Conservation (phyloP, 495 filamentous ascomycete genomes). For the Hypoxylon crocopeplum region DNA sequence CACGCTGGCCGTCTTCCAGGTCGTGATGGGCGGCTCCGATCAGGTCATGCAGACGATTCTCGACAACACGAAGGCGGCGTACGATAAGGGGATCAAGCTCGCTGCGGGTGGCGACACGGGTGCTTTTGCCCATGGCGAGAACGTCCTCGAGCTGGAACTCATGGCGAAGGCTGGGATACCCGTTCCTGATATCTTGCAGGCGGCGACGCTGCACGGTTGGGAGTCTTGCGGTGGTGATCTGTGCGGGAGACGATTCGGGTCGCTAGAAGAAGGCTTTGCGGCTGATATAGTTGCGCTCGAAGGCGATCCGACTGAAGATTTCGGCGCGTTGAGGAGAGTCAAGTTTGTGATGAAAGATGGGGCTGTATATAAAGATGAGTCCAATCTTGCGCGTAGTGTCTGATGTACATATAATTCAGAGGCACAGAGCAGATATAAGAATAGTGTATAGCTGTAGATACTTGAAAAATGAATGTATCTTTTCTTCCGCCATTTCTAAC, state of each 20-base stretch:
- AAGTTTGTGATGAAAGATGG: conserved; percentile 62
- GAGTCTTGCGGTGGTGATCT: conserved; percentile 57
- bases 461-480: too few relatives aligned
- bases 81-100: conserved; percentile 53
- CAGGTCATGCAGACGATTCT: conserved; percentile 30
- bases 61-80: conserved; percentile 43
- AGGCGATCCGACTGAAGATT: conserved; percentile 45
- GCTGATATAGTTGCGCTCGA: conserved; percentile 59
- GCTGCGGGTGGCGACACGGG: conserved; percentile 60
- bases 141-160: conserved; percentile 57
- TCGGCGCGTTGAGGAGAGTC: conserved; percentile 51
- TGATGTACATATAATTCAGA: too few relatives aligned
- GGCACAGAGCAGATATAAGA: neutral
- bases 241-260: conserved; percentile 57
- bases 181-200: conserved; percentile 52
- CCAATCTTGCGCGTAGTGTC: neutral
- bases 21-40: conserved; percentile 1
- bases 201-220: conserved; percentile 58
- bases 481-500: too few relatives aligned
- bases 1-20: conserved; percentile 53
- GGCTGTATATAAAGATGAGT: conserved; percentile 46
- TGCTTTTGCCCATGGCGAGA: conserved; percentile 57
- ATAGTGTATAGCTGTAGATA: too few relatives aligned
- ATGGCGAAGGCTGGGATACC: conserved; percentile 59
- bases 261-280: conserved; percentile 51